Conservation (phyloP, 2,329 filamentous ascomycete species). For the Periconia sp. region DNA sequence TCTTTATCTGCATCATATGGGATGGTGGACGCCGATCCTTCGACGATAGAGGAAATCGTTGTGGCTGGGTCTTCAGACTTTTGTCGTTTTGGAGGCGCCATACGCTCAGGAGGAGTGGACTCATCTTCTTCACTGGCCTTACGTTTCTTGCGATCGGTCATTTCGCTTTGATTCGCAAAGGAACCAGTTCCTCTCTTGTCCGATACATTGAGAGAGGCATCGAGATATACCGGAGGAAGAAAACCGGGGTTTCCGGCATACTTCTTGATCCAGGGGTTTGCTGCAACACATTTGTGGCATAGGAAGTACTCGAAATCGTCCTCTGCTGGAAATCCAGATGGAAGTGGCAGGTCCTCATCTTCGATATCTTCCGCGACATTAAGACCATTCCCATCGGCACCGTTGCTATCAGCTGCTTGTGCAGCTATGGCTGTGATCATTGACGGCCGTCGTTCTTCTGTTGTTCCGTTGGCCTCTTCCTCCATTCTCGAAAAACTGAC, state of each 20-base stretch:
- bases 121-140: conserved; percentile 48
- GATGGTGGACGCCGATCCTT: conserved; percentile 21
- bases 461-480: conserved; percentile 11
- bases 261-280: conserved; percentile 86
- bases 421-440: conserved; percentile 21
- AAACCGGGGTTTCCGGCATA: conserved; percentile 84
- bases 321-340: conserved; percentile 83
- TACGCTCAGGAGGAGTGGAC: conserved; percentile 9
- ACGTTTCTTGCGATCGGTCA: conserved; percentile 44
- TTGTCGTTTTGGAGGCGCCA: conserved; percentile 34
- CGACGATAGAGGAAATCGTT: conserved; percentile 38
- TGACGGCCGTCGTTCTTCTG: conserved; percentile 10
- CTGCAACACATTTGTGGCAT: conserved; percentile 90
- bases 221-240: conserved; percentile 67
- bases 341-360: conserved; percentile 65
- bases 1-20: conserved; percentile 31
- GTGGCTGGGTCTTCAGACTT: conserved; percentile 35
- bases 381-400: conserved; percentile 37
- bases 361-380: conserved; percentile 53
- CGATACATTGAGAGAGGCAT: conserved; percentile 24
- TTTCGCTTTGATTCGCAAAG: conserved; percentile 10
- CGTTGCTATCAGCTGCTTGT: conserved; percentile 18
- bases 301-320: conserved; percentile 88
- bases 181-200: conserved; percentile 3
- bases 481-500: conserved; percentile 15